Evolutionary conservation across 1,139 yeast genomes (phyloP).

Genomic region (Magnusiomyces magnusii): DNA sequence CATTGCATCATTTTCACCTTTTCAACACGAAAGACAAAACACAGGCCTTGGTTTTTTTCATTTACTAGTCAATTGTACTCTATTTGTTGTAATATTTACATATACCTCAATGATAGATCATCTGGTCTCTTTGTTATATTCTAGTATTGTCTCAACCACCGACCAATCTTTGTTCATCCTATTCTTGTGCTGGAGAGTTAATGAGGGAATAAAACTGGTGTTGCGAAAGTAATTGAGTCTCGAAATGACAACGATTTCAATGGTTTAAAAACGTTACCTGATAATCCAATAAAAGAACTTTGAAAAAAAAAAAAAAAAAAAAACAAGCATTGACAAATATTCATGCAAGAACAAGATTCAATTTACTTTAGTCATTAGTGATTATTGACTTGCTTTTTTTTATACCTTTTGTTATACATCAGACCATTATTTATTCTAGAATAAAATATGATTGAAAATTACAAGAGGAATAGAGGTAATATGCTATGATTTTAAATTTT

Average conservation of each 20-base stretch:
- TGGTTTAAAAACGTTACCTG: conserved; percentile 22
- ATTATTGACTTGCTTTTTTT: too few species aligned
- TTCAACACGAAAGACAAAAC: conserved; percentile 59
- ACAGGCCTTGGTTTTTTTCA: conserved; percentile 51
- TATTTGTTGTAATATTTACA: conserved; percentile 22
- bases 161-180: conserved; percentile 68
- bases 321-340: background rate
- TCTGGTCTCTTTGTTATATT: conserved; percentile 67
- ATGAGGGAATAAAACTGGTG: conserved; percentile 74
- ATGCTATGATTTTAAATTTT: too few species aligned
- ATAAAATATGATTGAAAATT: too few species aligned
- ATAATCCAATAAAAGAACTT: background rate
- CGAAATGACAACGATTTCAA: conserved; percentile 30
- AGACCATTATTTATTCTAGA: too few species aligned
- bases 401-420: too few species aligned
- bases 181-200: conserved; percentile 82
- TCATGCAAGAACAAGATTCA: too few species aligned
- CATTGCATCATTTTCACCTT: too few species aligned
- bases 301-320: too few species aligned
- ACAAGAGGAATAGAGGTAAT: too few species aligned
- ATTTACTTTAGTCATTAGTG: too few species aligned
- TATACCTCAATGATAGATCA: conserved; percentile 16
- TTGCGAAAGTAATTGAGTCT: conserved; percentile 36
- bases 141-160: conserved; percentile 78
- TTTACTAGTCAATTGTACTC: conserved; percentile 19